These are phyloP conservation scores for Podaxis carcinomalis DNA, from an alignment of 768 basidiomycete species.

Conservation along the genomic window DNA sequence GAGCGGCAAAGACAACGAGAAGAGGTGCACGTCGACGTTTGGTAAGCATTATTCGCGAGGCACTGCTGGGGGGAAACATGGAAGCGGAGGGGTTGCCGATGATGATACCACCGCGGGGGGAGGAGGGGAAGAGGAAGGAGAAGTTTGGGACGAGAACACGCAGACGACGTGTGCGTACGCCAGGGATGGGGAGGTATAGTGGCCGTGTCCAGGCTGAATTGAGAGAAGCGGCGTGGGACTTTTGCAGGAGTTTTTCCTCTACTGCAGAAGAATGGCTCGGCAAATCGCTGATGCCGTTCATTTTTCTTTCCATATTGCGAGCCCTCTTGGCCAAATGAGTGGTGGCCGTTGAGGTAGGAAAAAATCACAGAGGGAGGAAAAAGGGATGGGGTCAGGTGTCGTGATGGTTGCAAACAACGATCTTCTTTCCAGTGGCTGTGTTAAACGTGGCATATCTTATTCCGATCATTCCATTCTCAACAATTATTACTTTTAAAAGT, in stretches of 20 bases:
- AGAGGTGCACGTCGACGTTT: conserved; percentile 49
- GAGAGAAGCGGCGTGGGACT: conserved; percentile 24
- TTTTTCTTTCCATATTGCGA: neutral
- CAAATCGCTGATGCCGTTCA: conserved; percentile 25
- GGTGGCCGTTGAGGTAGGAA: neutral
- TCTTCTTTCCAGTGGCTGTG: conserved; percentile 12
- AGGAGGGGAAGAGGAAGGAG: conserved; percentile 34
- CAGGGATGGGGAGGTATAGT: conserved; percentile 54
- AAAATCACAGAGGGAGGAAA: neutral
- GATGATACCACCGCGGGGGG: conserved; percentile 8
- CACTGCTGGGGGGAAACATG: neutral
- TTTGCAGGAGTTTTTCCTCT: conserved; percentile 35
- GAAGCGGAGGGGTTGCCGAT: neutral
- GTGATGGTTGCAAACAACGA: conserved; percentile 3
- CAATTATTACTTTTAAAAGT: neutral
- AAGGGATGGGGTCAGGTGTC: neutral
- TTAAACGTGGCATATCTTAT: conserved; percentile 8
- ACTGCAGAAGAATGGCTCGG: conserved; percentile 39
- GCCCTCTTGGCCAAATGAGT: neutral
- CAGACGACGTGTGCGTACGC: conserved; percentile 51
- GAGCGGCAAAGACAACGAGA: conserved; percentile 44
- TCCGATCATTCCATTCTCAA: neutral
- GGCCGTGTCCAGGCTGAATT: conserved; percentile 45
- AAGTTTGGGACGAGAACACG: conserved; percentile 56
- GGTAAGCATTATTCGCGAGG: conserved; percentile 36